Base-by-base conservation (phyloP, 73 alveolate genomes). In the Paramecium biaurelia region DNA sequence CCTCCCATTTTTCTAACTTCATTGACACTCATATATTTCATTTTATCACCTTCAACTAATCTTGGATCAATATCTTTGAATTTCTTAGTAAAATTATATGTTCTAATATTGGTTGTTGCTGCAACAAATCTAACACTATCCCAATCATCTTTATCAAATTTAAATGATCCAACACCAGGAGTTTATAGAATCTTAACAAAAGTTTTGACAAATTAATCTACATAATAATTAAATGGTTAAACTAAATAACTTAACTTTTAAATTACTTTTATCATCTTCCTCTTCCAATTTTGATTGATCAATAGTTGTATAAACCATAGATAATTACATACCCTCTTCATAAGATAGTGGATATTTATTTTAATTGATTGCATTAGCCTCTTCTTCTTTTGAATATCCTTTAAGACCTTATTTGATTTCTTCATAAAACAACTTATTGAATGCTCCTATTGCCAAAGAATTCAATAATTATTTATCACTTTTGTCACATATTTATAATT, bases 141-240 rank as follows among this genome's bases (percentile, higher is more conserved):
- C 58, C 96, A 97, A 94, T 98, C 99, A 70, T 98, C 99, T 92
- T 98, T 98, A 70, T 98, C 97, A 90, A 98, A 98, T 79, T 93
- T 95, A 53, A 96, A 82, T 42, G 93, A 70, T 2, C 93, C 93
- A 0, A 88, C 68, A 67, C 56, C 72, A 24, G 76, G 58, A 21
- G 45, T 14, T 2, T 20, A 10, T 15, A 70, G 15, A 4, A 88
- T 70, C 32, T 70, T 70, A 35, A 38, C 76, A 88, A 88, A 88
- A 1, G 38, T 12, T 23, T 88, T 23, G 20, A 88, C 86, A 67
- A 88, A 88, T 34, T 23, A 42, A 1, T 88, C 34, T 20, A 85
- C 94, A 89, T 89, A 89, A 21, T 89, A 76, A 1, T 21, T 89
- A 32, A 89, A 26, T 9, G 94, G 85, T 45, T 70, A 43, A 9